Evolutionary conservation across 2,329 filamentous ascomycete genomes (phyloP), one percentile per base, ranked within the genome.

Genomic region (Xylaria arbuscula): DNA sequence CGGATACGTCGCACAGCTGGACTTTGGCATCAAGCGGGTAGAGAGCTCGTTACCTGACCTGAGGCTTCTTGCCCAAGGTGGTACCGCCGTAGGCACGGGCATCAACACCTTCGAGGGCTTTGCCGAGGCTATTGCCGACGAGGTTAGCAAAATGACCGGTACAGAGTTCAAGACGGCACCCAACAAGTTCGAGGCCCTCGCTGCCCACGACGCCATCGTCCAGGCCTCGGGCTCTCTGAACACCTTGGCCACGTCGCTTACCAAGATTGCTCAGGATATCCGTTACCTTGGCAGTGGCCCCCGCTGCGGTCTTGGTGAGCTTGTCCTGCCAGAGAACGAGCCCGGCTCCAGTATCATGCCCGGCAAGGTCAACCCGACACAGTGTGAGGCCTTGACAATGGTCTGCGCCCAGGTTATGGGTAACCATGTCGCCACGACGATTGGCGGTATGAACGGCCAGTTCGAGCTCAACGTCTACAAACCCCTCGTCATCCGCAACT

Each of bases 401-500:
- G 87, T 98, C 69, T 98, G 95, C 85, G 90, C 93, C 22, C 96
- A 99, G 83, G 95, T 99, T 70, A 97, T 98, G 88, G 96, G 96
- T 78, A 99, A 99, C 87, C 90, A 98, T 80, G 92, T 94, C 62
- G 93, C 96, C 45, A 90, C 93, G 69, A 98, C 95, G 36, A 93
- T 98, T 76, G 93, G 94, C 71, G 96, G 95, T 78, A 97, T 97
- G 86, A 97, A 96, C 84, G 96, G 96, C 73, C 97, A 98, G 85
- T 99, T 99, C 76, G 96, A 98, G 84, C 89, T 99, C 75, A 99
- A 98, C 83, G 96, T 98, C 64, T 99, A 97, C 89, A 98, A 98
- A 88, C 96, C 96, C 51, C 89, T 98, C 67, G 88, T 99, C 80
- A 98, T 98, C 83, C 89, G 92, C 82, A 98, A 98, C 85, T 86